These are phyloP conservation scores for Platanthera zijinensis DNA, from an alignment of 106 monocot species.

Conservation along the genomic window DNA sequence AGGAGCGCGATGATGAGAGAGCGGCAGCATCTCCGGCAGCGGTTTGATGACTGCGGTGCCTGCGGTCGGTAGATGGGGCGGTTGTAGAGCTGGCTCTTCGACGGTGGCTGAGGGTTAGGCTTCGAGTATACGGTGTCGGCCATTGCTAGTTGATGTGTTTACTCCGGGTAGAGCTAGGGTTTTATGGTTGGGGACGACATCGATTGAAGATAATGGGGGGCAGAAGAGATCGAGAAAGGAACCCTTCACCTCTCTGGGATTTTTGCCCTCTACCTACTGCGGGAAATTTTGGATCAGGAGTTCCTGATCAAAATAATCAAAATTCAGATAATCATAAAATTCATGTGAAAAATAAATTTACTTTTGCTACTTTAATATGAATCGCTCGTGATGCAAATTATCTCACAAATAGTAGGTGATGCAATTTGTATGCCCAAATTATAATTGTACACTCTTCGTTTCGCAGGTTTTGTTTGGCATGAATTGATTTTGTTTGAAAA, in stretches of 20 bases:
- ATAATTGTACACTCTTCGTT: too few relatives aligned
- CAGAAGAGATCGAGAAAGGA: background rate
- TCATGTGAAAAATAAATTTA: too few relatives aligned
- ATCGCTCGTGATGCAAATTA: too few relatives aligned
- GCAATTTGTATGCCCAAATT: too few relatives aligned
- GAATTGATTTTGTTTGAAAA: too few relatives aligned
- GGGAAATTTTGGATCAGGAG: too few relatives aligned
- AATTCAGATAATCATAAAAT: too few relatives aligned
- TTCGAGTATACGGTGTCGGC: slow-evolving; percentile 40
- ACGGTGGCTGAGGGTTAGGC: slow-evolving; percentile 19
- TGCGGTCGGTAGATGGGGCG: slow-evolving; percentile 30
- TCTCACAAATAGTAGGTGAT: too few relatives aligned
- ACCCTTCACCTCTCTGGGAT: background rate
- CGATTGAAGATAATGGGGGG: background rate
- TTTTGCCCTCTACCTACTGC: background rate
- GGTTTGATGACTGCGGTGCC: slow-evolving; percentile 6
- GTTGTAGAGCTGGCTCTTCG: slow-evolving; percentile 35
- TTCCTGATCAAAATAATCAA: too few relatives aligned
- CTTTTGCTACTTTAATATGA: too few relatives aligned
- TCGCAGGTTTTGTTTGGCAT: too few relatives aligned
- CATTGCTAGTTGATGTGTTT: slow-evolving; percentile 8
- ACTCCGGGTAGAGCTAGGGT: background rate
- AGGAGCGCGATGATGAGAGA: slow-evolving; percentile 27
- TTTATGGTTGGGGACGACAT: background rate
- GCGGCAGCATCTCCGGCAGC: slow-evolving; percentile 30